These are phyloP conservation scores for Candida yuanshanica DNA, from an alignment of 805 yeast genomes.

Conservation along the genomic window DNA sequence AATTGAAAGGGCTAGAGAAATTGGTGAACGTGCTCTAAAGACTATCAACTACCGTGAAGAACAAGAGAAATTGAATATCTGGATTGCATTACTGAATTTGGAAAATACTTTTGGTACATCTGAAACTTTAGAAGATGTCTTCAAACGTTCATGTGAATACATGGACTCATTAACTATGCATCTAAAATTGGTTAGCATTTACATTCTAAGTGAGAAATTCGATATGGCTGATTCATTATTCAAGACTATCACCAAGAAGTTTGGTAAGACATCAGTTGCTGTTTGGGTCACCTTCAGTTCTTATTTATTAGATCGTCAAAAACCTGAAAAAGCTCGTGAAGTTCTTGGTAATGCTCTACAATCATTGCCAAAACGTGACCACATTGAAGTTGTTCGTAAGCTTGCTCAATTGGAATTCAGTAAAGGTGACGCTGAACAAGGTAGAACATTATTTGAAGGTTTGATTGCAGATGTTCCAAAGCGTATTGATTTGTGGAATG, in stretches of 20 bases:
- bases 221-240: slow-evolving; percentile 67
- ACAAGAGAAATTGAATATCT: slow-evolving; percentile 85
- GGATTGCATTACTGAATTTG: slow-evolving; percentile 92
- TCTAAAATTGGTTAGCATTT: slow-evolving; percentile 71
- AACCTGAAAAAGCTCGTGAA: slow-evolving; percentile 57
- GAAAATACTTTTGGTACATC: slow-evolving; percentile 90
- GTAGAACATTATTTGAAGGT: slow-evolving; percentile 92
- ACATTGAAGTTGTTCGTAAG: slow-evolving; percentile 75
- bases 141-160: slow-evolving; percentile 80
- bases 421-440: slow-evolving; percentile 91
- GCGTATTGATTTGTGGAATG: slow-evolving; percentile 92
- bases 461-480: slow-evolving; percentile 84
- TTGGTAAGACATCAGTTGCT: slow-evolving; percentile 58
- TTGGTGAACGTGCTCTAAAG: slow-evolving; percentile 88
- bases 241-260: slow-evolving; percentile 67
- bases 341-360: slow-evolving; percentile 71
- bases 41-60: slow-evolving; percentile 89
- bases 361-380: slow-evolving; percentile 63
- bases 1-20: slow-evolving; percentile 88
- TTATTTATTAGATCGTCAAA: slow-evolving; percentile 56
- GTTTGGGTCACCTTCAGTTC: slow-evolving; percentile 84
- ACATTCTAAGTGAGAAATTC: slow-evolving; percentile 63
- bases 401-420: slow-evolving; percentile 84
- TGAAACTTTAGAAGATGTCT: slow-evolving; percentile 72
- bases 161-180: slow-evolving; percentile 87